Conservation (phyloP, 257 asterid species). For the Marsdenia floribunda region DNA sequence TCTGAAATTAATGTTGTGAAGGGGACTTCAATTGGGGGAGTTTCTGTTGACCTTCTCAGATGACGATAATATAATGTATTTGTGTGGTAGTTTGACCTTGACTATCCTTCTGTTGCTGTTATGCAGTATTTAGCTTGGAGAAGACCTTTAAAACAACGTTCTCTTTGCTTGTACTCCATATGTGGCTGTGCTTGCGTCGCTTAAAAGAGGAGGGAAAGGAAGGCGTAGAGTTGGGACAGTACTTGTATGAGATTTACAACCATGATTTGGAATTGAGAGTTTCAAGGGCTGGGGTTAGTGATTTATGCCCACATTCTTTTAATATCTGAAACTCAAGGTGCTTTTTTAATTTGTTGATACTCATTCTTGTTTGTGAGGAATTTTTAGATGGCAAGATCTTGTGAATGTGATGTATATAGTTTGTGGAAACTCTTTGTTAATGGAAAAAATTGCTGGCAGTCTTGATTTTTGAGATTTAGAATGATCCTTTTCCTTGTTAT, state of each 20-base stretch:
- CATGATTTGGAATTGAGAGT: conserved; percentile 94
- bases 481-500: background rate
- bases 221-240: conserved; percentile 90
- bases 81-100: conserved; percentile 10
- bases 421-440: background rate
- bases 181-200: conserved; percentile 93
- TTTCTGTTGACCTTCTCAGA: background rate
- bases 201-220: conserved; percentile 85
- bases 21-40: background rate
- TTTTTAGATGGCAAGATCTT: background rate
- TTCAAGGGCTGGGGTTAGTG: conserved; percentile 93
- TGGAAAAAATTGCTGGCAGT: background rate
- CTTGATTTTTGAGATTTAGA: background rate
- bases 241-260: conserved; percentile 75
- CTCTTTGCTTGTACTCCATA: conserved; percentile 82
- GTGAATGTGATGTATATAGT: background rate
- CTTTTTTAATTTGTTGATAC: background rate
- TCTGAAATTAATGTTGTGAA: background rate
- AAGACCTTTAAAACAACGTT: conserved; percentile 81
- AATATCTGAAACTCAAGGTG: background rate
- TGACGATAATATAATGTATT: background rate
- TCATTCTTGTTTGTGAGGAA: conserved; percentile 6
- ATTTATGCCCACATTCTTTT: background rate
- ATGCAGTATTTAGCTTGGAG: conserved; percentile 94
- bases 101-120: conserved; percentile 16